Percentiles rank a stretch among this genome's conserved stretches.
phyloP scores from a whole-genome alignment of 257 asterid genomes.

The Primulina huaijiensis region DNA sequence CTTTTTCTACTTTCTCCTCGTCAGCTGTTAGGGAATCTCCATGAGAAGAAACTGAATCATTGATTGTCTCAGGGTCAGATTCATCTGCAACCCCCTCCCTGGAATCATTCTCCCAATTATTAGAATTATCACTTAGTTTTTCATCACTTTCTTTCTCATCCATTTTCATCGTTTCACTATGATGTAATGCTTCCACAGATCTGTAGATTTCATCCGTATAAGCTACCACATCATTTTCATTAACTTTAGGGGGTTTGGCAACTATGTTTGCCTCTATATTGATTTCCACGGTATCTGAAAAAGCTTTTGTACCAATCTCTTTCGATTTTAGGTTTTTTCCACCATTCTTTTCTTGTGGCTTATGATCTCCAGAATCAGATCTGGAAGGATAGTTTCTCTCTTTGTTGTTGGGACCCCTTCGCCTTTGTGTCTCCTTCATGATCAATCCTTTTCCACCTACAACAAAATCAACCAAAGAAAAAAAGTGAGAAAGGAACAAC shows the following conservation, averaged over 20 bases:
- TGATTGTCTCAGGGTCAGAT: constrained; percentile 65
- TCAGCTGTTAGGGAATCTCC: constrained; percentile 57
- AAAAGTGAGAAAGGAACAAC: constrained; percentile 21
- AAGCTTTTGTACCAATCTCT: constrained; percentile 45
- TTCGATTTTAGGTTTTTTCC: constrained; percentile 47
- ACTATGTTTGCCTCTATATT: constrained; percentile 39
- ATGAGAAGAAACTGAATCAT: constrained; percentile 68
- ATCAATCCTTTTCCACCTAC: constrained; percentile 28
- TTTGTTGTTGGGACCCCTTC: constrained; percentile 52
- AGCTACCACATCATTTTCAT: constrained; percentile 49
- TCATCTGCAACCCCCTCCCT: constrained; percentile 49
- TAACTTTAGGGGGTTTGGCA: constrained; percentile 51
- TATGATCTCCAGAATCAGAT: constrained; percentile 51
- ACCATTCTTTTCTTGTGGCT: constrained; percentile 44
- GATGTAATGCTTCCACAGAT: constrained; percentile 42
- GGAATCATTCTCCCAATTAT: constrained; percentile 52
- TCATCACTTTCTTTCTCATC: constrained; percentile 41
- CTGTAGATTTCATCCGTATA: constrained; percentile 46
- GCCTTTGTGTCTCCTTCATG: constrained; percentile 75
- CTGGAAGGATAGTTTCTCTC: constrained; percentile 46
- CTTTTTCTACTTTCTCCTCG: constrained; percentile 51
- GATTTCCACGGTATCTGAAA: constrained; percentile 33
- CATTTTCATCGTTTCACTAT: constrained; percentile 29
- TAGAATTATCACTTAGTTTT: constrained; percentile 37
- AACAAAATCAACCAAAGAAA: constrained; percentile 31